Base-by-base conservation (phyloP, 495 filamentous ascomycete species). In the Opeltia flavorubescens region DNA sequence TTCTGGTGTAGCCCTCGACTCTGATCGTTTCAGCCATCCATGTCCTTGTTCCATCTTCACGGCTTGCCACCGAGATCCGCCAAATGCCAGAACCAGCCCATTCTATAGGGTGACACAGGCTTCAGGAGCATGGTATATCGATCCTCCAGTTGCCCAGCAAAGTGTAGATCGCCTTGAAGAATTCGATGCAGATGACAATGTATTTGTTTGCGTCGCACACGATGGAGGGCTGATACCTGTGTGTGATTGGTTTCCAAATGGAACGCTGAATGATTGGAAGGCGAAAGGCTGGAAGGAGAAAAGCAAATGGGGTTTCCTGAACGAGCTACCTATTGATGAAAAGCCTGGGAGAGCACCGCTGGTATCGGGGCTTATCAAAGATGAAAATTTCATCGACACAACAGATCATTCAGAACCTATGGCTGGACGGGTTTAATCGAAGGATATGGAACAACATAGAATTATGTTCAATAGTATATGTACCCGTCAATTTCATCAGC, bases 11-110 rank as follows among this genome's bases (percentile, higher is more conserved):
- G 29, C 33, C 26, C 52, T 54, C 33, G 44, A 48, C 41, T 17
- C n/a, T 6, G 7, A 30, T 18, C 48, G 33, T 46, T 47, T 55
- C 33, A 53, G 40, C 4, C 27, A 24, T 4, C 59, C 57, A 2
- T 62, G 57, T 35, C 59, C 59, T 2, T 62, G 57, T 23, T 54
- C 52, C 8, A 21, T 62, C n/a, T 60, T 62, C 49, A 49, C 46
- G 0, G 33, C 49, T n/a, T 47, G 48, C 18, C 59, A 62, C 43
- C 44, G 24, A 12, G 44, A 56, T 40, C 50, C 40, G 0, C 20
- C 48, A 3, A 42, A 53, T 25, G 47, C 46, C 11, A 39, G 53
- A n/a, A 55, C 50, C 15, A 43, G 30, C 13, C 42, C 58, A 12
- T 61, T 57, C 40, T 61, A 59, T 35, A 12, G 53, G 12, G 47